A percentile compares a stretch with the other conserved stretches of the same genome.
These are phyloP conservation scores for Cardamine chenopodiifolia DNA, from an alignment of 345 rosid species.

Conservation along the genomic window DNA sequence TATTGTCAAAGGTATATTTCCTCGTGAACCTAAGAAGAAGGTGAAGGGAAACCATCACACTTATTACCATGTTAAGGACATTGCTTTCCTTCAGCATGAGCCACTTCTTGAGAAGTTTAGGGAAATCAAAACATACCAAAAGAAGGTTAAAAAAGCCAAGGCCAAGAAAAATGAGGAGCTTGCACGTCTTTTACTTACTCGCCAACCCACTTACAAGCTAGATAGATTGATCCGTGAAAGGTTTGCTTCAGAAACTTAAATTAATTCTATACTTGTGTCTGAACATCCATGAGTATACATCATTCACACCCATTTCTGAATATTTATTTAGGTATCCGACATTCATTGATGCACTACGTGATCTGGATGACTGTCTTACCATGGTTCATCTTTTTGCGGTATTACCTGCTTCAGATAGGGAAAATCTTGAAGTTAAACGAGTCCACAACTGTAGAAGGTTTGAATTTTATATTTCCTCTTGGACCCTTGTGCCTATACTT, in stretches of 20 bases:
- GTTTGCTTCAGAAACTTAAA: constrained; percentile 43
- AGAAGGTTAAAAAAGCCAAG: constrained; percentile 79
- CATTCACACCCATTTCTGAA: neutral
- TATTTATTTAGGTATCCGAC: constrained; percentile 74
- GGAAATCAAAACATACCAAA: constrained; percentile 67
- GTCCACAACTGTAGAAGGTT: constrained; percentile 88
- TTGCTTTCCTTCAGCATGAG: constrained; percentile 78
- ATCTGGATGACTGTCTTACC: constrained; percentile 92
- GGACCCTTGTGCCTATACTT: neutral
- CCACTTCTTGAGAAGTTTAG: constrained; percentile 87
- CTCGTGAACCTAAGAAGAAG: constrained; percentile 94
- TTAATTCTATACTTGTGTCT: neutral
- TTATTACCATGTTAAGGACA: constrained; percentile 91
- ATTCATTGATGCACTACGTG: constrained; percentile 84
- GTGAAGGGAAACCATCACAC: constrained; percentile 92
- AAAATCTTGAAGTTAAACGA: constrained; percentile 72
- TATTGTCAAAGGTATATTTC: constrained; percentile 84
- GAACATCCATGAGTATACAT: neutral
- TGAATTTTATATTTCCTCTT: constrained; percentile 8
- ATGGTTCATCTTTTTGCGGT: constrained; percentile 95
- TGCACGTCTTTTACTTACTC: constrained; percentile 59
- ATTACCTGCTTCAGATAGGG: constrained; percentile 79
- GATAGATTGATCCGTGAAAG: constrained; percentile 80
- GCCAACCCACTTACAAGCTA: constrained; percentile 70
- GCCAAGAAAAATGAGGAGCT: constrained; percentile 82